Evolutionary conservation across 2,329 filamentous ascomycete genomes (phyloP).

Genomic region (Cladosporium sp.): DNA sequence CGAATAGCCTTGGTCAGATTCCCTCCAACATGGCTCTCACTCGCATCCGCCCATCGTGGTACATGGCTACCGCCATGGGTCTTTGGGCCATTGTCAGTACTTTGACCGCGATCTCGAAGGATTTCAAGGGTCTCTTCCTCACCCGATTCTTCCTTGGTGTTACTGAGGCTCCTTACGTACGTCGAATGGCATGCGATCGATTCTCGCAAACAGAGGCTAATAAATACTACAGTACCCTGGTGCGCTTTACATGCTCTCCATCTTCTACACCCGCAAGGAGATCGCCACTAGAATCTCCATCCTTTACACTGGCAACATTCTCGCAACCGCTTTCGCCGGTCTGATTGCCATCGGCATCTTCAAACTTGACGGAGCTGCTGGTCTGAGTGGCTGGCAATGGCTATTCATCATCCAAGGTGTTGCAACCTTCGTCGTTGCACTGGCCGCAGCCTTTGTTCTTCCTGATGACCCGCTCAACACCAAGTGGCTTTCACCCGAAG

Average conservation of each 20-base stretch:
- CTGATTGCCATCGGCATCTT: slow-evolving; percentile 58
- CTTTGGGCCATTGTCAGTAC: slow-evolving; percentile 39
- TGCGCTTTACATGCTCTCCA: slow-evolving; percentile 47
- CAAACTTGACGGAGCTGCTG: slow-evolving; percentile 57
- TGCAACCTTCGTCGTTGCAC: slow-evolving; percentile 62
- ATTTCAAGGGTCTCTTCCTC: slow-evolving; percentile 40
- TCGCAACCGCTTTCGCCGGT: slow-evolving; percentile 68
- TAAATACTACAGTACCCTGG: slow-evolving; percentile 43
- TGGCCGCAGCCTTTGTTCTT: slow-evolving; percentile 58
- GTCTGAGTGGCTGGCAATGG: slow-evolving; percentile 56
- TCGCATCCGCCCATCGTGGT: slow-evolving; percentile 37
- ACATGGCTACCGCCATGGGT: slow-evolving; percentile 36
- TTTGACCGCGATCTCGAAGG: slow-evolving; percentile 37
- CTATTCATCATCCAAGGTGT: slow-evolving; percentile 70
- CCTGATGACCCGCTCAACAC: slow-evolving; percentile 60
- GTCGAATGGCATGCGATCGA: background rate
- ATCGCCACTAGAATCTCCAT: slow-evolving; percentile 29
- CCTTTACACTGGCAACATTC: slow-evolving; percentile 30
- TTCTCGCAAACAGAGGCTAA: background rate
- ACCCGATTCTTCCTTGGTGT: slow-evolving; percentile 43
- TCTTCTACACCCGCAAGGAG: slow-evolving; percentile 51
- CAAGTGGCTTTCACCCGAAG: slow-evolving; percentile 28
- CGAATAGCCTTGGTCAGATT: slow-evolving; percentile 32
- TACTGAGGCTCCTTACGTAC: slow-evolving; percentile 46
- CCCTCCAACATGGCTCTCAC: slow-evolving; percentile 41